Evolutionary conservation across 208 protist genomes (phyloP).

Genomic region (Angomonas desouzai): DNA sequence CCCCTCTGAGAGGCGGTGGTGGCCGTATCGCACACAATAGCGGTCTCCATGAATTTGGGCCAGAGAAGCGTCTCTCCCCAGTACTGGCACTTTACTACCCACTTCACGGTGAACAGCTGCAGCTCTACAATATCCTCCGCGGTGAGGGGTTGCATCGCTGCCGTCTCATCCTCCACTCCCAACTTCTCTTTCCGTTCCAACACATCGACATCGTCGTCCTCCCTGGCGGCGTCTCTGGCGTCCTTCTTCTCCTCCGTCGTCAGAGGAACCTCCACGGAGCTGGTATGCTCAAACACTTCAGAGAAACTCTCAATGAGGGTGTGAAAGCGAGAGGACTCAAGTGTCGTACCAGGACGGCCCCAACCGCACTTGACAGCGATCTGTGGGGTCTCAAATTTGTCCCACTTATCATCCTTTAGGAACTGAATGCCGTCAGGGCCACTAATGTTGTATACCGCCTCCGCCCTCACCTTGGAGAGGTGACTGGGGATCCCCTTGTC

Average conservation of each 20-base stretch:
- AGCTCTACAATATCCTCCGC: constrained; percentile 59
- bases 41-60: constrained; percentile 68
- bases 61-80: constrained; percentile 68
- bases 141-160: not conserved
- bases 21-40: constrained; percentile 76
- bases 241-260: constrained; percentile 21
- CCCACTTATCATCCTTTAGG: constrained; percentile 45
- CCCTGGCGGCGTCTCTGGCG: constrained; percentile 1
- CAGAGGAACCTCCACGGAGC: constrained; percentile 24
- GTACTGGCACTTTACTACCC: constrained; percentile 36
- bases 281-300: constrained; percentile 66
- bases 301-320: constrained; percentile 69
- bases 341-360: constrained; percentile 68
- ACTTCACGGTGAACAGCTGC: constrained; percentile 80
- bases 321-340: constrained; percentile 66
- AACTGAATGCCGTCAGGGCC: constrained; percentile 48
- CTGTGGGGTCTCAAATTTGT: constrained; percentile 69
- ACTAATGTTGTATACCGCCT: constrained; percentile 26
- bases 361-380: constrained; percentile 78
- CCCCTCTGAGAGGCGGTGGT: constrained; percentile 76
- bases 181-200: constrained; percentile 2
- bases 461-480: constrained; percentile 23
- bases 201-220: constrained; percentile 19
- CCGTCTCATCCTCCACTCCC: not conserved
- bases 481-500: constrained; percentile 57